Evolutionary conservation across 192 early-diverging fungal species (phyloP), one percentile per base, ranked within the genome.

Genomic region (Coemansia sp.): DNA sequence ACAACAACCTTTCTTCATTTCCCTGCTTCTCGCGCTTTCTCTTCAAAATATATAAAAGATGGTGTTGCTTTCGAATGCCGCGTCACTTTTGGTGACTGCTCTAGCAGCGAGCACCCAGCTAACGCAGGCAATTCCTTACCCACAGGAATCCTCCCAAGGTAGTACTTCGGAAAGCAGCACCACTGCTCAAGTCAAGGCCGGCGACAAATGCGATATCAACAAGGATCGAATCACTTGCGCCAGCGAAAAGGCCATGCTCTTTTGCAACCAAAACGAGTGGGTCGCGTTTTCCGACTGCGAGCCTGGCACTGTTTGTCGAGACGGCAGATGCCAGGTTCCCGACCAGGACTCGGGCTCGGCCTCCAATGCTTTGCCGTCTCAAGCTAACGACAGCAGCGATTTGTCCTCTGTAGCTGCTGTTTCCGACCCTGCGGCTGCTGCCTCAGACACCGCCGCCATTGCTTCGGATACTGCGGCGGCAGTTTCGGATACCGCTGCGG

Each of bases 261-360:
- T 74, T 17, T 74, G 70, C 48, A 51, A 27, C 28, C 17, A 67
- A 41, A 57, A 62, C 39, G 23, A 67, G 48, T 74, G 70, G 70
- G 43, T 60, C 12, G 40, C 41, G 11, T 59, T 59, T 31, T 56
- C 70, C 25, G 47, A 38, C 27, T 74, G 70, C 41, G 58, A 38
- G 15, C 32, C 34, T 2, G 70, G 70, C 14, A 74, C 64, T 14
- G 47, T 67, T 2, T 74, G 70, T 38, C 49, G 36, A 35, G 40
- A 67, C 34, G 70, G 70, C 8, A 44, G 26, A 23, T 74, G 70
- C 26, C 47, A 44, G 9, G 55, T 52, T 21, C 58, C 58, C 2
- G 45, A 58, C 10, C 36, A 30, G 14, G 25, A 30, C 4, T 26
- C 42, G 0, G 55, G n/a, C 1, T 14, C 50, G 8, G 30, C 29